Evolutionary conservation across 345 rosid genomes (phyloP).

Genomic region (Ailanthus altissimus): DNA sequence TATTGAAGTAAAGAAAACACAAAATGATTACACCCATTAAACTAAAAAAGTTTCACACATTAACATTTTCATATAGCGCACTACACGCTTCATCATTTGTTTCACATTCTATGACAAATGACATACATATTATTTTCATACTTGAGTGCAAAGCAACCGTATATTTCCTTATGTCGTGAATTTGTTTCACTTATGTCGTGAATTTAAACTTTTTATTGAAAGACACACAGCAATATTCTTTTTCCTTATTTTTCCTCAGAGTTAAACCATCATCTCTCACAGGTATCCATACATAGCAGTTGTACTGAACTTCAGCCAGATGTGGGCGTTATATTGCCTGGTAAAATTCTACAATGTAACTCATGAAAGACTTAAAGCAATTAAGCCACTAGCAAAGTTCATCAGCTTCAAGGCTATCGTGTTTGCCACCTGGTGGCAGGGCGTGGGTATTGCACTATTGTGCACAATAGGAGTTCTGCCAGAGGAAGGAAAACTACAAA

Average conservation of each 20-base stretch:
- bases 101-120: neutral
- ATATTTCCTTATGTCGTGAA: too few species aligned
- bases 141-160: neutral
- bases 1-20: too few species aligned
- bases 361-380: constrained; percentile 69
- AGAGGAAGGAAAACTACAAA: constrained; percentile 49
- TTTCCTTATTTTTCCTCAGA: neutral
- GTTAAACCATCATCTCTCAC: constrained; percentile 16
- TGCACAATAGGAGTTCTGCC: constrained; percentile 64
- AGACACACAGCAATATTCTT: neutral
- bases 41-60: too few species aligned
- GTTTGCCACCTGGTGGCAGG: constrained; percentile 99
- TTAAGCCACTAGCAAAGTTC: constrained; percentile 82
- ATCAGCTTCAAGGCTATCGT: constrained; percentile 95
- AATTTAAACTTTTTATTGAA: neutral
- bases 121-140: neutral
- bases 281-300: constrained; percentile 79
- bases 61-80: neutral
- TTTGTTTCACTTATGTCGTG: neutral
- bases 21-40: too few species aligned
- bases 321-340: constrained; percentile 93
- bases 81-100: neutral
- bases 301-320: constrained; percentile 87
- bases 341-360: constrained; percentile 83
- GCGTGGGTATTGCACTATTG: constrained; percentile 70